Conservation (phyloP, 1,284 basidiomycete genomes). For the Pascua sp. region DNA sequence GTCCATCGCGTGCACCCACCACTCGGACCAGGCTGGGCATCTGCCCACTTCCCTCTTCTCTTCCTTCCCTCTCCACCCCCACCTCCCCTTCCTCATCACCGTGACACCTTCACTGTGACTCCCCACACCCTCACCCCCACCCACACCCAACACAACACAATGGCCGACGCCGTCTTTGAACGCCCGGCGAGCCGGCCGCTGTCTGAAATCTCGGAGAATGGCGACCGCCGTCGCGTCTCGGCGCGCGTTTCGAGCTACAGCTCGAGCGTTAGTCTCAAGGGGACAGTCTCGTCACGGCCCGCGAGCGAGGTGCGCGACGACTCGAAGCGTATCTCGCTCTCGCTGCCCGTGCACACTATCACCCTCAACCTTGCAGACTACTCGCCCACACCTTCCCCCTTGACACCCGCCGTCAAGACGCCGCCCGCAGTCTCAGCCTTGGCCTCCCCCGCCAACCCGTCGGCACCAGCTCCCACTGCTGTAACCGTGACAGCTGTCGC, state of each 20-base stretch:
- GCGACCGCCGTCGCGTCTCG: conserved; percentile 14
- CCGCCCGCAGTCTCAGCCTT: conserved; percentile 2
- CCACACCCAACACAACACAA: neutral
- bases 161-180: conserved; percentile 9
- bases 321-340: conserved; percentile 20
- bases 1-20: neutral
- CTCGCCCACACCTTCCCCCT: conserved; percentile 11
- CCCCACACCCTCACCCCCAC: too few species aligned
- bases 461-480: neutral
- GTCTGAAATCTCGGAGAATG: conserved; percentile 22
- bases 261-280: conserved; percentile 18
- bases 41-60: neutral
- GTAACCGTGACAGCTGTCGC: too few species aligned
- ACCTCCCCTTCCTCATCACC: too few species aligned
- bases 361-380: conserved; percentile 44
- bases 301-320: conserved; percentile 31
- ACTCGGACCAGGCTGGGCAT: neutral
- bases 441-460: conserved; percentile 1
- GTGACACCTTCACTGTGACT: too few species aligned
- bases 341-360: conserved; percentile 35
- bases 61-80: too few species aligned
- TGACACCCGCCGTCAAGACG: conserved; percentile 3
- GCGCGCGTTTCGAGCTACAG: conserved; percentile 18
- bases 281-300: conserved; percentile 22
- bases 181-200: conserved; percentile 13